Base-by-base conservation (phyloP, 352 stramenopile genomes). In the Phytophthora syringae region DNA sequence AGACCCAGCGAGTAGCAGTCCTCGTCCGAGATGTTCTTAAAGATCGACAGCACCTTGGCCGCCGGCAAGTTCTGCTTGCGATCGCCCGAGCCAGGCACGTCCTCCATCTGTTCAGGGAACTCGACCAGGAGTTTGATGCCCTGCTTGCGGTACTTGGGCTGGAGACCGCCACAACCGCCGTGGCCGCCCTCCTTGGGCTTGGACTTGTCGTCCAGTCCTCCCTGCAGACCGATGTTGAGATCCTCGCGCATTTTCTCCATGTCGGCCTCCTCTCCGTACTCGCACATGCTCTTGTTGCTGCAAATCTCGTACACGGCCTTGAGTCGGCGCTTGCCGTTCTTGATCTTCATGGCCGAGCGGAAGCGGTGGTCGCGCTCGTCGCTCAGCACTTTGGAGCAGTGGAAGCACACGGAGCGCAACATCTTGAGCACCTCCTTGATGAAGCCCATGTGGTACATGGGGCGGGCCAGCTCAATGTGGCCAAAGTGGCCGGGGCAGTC, bases 401-500 rank as follows among this genome's bases (percentile, higher is more conserved):
- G 90, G 77, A 98, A 99, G 74, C 98, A 99, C 25, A 99, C 95
- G 32, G 90, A 97, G 7, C 88, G 84, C 55, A 98, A 68, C 40
- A 97, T 91, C 82, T 98, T 98, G 18, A 98, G 74, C 30, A 97
- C 94, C 32, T 98, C 84, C 69, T 99, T 97, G 60, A 99, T 93
- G 70, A 99, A 99, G 10, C 97, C 97, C 67, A 98, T 83, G 78
- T 99, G 97, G 76, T 98, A 99, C 72, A 99, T 98, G 40, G 97
- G 96, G 12, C 90, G 72, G 43, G 97, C 95, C 30, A 99, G 76
- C 67, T 99, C 95, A 72, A 99, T 98, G 83, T 99, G 98, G 34
- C 98, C 98, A 80, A 99, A 99, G 76, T 99, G 98, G 50, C 98
- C 98, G 3, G 97, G 98, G 68, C 98, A 98, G 66, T 98, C 97